phyloP scores from a whole-genome alignment of 768 basidiomycete species.

The Symmetrospora coprosmae region DNA sequence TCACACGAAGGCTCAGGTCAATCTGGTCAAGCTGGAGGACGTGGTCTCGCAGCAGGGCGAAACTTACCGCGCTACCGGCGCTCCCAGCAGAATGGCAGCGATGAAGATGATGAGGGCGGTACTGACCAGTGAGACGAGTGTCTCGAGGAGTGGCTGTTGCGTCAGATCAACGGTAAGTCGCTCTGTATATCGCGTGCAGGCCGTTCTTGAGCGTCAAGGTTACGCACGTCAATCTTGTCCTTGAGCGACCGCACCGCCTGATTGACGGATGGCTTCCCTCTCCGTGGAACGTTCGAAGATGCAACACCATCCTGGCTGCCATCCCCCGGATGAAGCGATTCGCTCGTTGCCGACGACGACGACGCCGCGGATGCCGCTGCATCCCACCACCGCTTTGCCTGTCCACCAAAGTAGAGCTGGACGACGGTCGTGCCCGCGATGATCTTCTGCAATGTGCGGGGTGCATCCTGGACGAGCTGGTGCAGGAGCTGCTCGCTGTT shows the following conservation, averaged over 20 bases:
- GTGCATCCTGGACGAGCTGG: not conserved
- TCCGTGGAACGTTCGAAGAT: too few relatives aligned
- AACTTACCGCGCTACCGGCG: conserved; percentile 50
- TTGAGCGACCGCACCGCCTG: too few relatives aligned
- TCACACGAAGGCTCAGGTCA: not conserved
- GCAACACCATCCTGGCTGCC: too few relatives aligned
- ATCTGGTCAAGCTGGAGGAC: not conserved
- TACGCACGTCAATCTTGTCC: too few relatives aligned
- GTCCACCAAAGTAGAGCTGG: conserved; percentile 10
- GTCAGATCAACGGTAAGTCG: too few relatives aligned
- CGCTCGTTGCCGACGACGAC: too few relatives aligned
- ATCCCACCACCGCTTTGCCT: conserved; percentile 1
- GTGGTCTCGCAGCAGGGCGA: not conserved
- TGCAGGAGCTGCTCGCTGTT: not conserved
- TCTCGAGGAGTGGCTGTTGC: too few relatives aligned
- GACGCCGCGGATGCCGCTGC: too few relatives aligned
- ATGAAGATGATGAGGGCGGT: conserved; percentile 44
- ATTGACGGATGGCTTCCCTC: too few relatives aligned
- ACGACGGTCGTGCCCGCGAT: not conserved
- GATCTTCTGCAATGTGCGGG: not conserved
- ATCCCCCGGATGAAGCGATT: too few relatives aligned
- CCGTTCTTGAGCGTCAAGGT: too few relatives aligned
- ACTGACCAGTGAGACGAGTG: conserved; percentile 34
- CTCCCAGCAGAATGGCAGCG: conserved; percentile 56
- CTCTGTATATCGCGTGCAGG: too few relatives aligned